Percentiles rank a stretch among this genome's conserved stretches.
Conservation (phyloP, 1,139 yeast species). For the Ogataea hybrid region DNA sequence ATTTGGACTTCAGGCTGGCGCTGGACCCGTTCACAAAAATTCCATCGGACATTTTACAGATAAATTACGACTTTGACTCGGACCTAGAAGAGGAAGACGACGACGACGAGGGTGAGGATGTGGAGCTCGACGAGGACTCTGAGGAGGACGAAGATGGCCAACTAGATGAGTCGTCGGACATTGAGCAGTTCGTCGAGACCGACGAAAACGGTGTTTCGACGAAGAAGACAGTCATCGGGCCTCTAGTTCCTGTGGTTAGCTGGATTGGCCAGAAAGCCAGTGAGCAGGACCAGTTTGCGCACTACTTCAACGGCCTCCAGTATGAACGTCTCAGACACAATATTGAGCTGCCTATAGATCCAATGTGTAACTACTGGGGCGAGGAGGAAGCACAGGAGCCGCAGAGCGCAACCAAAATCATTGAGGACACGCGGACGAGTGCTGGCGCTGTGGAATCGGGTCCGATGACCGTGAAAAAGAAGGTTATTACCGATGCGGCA, state of each 20-base stretch:
- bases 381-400: no score
- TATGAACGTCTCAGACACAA: no score
- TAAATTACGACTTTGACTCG: slow-evolving; percentile 71
- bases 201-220: slow-evolving; percentile 38
- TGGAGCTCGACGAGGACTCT: slow-evolving; percentile 60
- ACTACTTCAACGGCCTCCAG: slow-evolving; percentile 36
- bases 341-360: no score
- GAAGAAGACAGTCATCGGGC: slow-evolving; percentile 49
- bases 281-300: slow-evolving; percentile 19
- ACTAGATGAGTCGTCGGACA: slow-evolving; percentile 42
- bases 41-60: slow-evolving; percentile 35
- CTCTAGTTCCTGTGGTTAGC: slow-evolving; percentile 55
- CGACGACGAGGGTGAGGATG: slow-evolving; percentile 59
- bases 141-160: slow-evolving; percentile 40
- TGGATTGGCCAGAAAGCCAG: slow-evolving; percentile 29
- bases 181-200: slow-evolving; percentile 63
- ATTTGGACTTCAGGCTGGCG: slow-evolving; percentile 18
- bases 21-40: slow-evolving; percentile 45
- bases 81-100: slow-evolving; percentile 80
- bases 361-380: no score
- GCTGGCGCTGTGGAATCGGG: slow-evolving; percentile 5
- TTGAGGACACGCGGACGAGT: no score
- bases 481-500: slow-evolving; percentile 45
- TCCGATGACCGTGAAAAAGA: slow-evolving; percentile 38
- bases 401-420: no score